Evolutionary conservation across 139 green algal genomes (phyloP).

Genomic region (Coelastrella sp.): DNA sequence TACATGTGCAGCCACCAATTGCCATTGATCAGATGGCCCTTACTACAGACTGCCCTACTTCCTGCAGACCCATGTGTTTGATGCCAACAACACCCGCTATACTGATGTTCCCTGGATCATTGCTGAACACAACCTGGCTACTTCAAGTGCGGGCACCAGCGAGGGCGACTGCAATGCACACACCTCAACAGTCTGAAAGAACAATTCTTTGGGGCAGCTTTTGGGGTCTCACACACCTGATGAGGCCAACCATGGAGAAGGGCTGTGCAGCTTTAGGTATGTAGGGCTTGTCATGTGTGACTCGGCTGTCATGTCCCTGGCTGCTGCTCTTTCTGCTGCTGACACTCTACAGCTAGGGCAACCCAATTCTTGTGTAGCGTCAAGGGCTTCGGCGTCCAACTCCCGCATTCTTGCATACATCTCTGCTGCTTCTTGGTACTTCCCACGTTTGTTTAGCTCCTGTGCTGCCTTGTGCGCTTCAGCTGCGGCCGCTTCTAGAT

Average conservation of each 20-base stretch:
- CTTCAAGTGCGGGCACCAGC: too few relatives aligned
- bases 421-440: slow-evolving; percentile 46
- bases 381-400: slow-evolving; percentile 58
- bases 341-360: slow-evolving; percentile 37
- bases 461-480: slow-evolving; percentile 55
- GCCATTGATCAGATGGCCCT: too few relatives aligned
- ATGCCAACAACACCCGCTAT: too few relatives aligned
- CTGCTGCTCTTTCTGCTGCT: background rate
- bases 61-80: too few relatives aligned
- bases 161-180: too few relatives aligned
- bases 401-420: slow-evolving; percentile 62
- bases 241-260: background rate
- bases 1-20: too few relatives aligned
- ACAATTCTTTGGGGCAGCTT: too few relatives aligned
- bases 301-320: background rate
- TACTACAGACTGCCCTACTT: too few relatives aligned
- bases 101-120: too few relatives aligned
- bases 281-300: background rate
- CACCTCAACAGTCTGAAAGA: too few relatives aligned
- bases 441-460: slow-evolving; percentile 60
- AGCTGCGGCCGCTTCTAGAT: background rate
- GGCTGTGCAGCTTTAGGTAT: slow-evolving; percentile 20
- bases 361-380: slow-evolving; percentile 29
- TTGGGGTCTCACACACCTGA: background rate
- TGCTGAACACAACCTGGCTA: too few relatives aligned